Evolutionary conservation across 805 yeast genomes (phyloP), one percentile per base, ranked within the genome.

Genomic region (Zygotorulaspora danielsina): DNA sequence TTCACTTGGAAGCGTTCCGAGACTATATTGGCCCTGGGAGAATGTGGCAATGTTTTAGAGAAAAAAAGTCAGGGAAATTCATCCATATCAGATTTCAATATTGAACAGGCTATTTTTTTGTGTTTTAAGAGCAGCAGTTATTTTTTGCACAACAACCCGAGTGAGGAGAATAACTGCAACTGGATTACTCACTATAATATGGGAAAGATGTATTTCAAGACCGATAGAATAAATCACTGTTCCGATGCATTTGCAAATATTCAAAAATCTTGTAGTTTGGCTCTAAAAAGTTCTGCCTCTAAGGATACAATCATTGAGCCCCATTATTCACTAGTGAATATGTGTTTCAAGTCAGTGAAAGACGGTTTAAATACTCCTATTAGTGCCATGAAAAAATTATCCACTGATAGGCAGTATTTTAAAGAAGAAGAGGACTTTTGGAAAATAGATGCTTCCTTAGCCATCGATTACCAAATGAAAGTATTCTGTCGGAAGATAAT

Each of bases 221-320:
- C 79, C 31, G 57, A 63, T 1, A 57, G 50, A 2, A 46, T 56
- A 5, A 34, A 44, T 7, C 43, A 45, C 27, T 24, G 41, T n/a
- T 27, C 27, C 16, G 24, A 32, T 13, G 49, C 51, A 2, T 40
- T 34, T 19, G 64, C 65, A 0, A 53, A 71, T 4, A 54, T 80
- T 13, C 25, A 69, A 9, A 55, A 59, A n/a, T 63, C 86, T 0
- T 73, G 81, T 41, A 31, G 42, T 0, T 38, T 70, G 3, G 76
- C 81, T 0, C 46, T 53, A 6, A 58, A 53, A 5, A 25, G 31
- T 6, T 53, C 65, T 2, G 57, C 72, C 2, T 49, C 61, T 3
- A 66, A 68, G 34, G 93, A 83, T 27, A 71, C 73, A 1, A 66
- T 81, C 2, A 63, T 89, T 31, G 96, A 89, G 51, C 90, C 96